Evolutionary conservation across 257 asterid species (phyloP).

Genomic region (Leptodermis oblonga): DNA sequence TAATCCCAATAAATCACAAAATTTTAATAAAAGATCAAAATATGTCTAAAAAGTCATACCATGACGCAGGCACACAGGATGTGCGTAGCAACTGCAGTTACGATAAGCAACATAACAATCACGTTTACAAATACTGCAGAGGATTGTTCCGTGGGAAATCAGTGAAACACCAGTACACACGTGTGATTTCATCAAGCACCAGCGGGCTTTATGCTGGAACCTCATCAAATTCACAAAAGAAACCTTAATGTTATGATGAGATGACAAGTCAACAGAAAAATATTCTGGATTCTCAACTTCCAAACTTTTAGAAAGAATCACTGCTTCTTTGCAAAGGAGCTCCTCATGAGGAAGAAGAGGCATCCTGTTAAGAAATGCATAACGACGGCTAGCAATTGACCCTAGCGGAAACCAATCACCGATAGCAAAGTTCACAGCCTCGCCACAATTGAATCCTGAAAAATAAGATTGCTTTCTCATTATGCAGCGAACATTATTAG

Average conservation of each 20-base stretch:
- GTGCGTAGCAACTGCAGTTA: conserved; percentile 68
- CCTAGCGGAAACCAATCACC: conserved; percentile 98
- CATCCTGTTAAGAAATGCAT: conserved; percentile 71
- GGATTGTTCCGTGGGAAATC: conserved; percentile 74
- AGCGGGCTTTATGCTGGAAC: conserved; percentile 83
- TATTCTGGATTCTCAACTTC: conserved; percentile 43
- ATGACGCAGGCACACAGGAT: conserved; percentile 89
- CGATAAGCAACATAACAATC: conserved; percentile 84
- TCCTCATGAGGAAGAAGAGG: conserved; percentile 97
- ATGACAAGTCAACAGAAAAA: conserved; percentile 42
- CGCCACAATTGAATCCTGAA: conserved; percentile 97
- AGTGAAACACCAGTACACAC: conserved; percentile 44
- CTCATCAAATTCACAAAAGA: conserved; percentile 74
- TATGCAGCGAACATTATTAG: not conserved
- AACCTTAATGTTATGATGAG: conserved; percentile 47
- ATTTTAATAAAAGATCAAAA: not conserved
- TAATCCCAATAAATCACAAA: not conserved
- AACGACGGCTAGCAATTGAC: conserved; percentile 83
- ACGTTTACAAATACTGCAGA: conserved; percentile 85
- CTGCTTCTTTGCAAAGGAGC: conserved; percentile 95
- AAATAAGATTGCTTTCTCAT: not conserved
- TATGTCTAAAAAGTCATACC: conserved; percentile 40
- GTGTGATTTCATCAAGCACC: conserved; percentile 60
- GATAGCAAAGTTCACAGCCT: conserved; percentile 92
- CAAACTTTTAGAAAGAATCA: conserved; percentile 41